Conservation (phyloP, 2,329 filamentous ascomycete genomes). For the Alternaria alternata region DNA sequence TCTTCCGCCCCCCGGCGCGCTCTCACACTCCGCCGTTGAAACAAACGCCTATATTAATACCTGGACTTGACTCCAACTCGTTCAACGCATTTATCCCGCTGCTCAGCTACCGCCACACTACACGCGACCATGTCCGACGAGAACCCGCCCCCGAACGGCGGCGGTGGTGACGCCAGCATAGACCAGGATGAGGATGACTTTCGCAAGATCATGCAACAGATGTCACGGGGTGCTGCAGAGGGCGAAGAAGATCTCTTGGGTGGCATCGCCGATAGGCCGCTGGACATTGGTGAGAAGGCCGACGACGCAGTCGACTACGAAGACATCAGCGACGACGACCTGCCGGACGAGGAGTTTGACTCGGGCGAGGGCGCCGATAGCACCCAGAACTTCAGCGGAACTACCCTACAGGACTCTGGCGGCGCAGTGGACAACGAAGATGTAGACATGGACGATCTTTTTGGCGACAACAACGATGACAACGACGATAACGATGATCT, state of each 20-base stretch:
- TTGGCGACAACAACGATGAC: conserved; percentile 62
- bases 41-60: conserved; percentile 10
- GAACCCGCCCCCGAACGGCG: conserved; percentile 17
- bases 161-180: conserved; percentile 20
- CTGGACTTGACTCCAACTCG: not conserved
- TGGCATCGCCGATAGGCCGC: conserved; percentile 42
- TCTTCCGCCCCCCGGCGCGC: conserved; percentile 26
- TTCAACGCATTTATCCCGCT: not conserved
- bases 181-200: conserved; percentile 42
- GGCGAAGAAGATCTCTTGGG: conserved; percentile 35
- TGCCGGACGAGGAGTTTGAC: conserved; percentile 72
- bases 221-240: conserved; percentile 28
- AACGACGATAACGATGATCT: conserved; percentile 49
- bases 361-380: conserved; percentile 29
- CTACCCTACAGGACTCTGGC: conserved; percentile 40
- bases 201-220: conserved; percentile 28
- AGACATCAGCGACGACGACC: conserved; percentile 90
- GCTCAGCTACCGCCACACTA: conserved; percentile 7
- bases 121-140: conserved; percentile 39
- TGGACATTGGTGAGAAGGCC: conserved; percentile 75
- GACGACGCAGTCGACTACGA: conserved; percentile 91
- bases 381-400: conserved; percentile 40
- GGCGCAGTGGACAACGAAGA: conserved; percentile 49
- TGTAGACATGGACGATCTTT: conserved; percentile 70
- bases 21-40: conserved; percentile 16